Base-by-base conservation (phyloP, 768 basidiomycete genomes). In the Pleurotus sapidus region DNA sequence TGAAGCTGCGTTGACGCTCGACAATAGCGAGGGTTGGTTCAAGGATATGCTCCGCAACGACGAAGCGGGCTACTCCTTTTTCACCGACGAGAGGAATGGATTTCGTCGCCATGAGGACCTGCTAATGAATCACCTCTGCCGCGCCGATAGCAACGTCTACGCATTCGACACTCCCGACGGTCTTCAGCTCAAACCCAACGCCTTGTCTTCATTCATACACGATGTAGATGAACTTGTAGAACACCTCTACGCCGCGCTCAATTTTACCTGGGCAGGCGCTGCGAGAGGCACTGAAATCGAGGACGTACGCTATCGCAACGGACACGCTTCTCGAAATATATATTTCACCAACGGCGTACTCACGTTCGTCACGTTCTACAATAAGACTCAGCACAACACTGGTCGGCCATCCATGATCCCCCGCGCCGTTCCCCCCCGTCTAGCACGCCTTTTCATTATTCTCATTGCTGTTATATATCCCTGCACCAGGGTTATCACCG, bases 261-360 rank as follows among this genome's bases (percentile, higher is more conserved):
- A 61, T 2, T 7, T 58, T 3, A 62, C 57, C 0, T 67, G 65
- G 63, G 63, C 56, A 2, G 65, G 65, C 0, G 60, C 59, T 0
- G 57, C 63, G 1, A 9, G 58, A 0, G 65, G 63, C 2, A 62
- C 56, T 0, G 65, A 67, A 45, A 57, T 61, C 7, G 51, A 66
- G 1, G n/a, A n/a, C 57, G 60, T 17, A 20, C 66, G 3, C 12
- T 59, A 60, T 6, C 37, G 57, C 4, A 46, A 65, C 9, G 18
- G 55, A 12, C 2, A 37, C 1, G 58, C 56, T 0, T 30, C 45
- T 0, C 42, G 49, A 3, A 57, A 61, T 4, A 24, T 66, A 0
- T 65, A 59, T n/a, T 39, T 64, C 5, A 57, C 66, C 5, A 65
- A 67, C 3, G 61, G 65, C 1, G 23, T 51, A 0, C 18, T 66